Base-by-base conservation (phyloP, 208 protist species). In the Leishmania amazonensis region DNA sequence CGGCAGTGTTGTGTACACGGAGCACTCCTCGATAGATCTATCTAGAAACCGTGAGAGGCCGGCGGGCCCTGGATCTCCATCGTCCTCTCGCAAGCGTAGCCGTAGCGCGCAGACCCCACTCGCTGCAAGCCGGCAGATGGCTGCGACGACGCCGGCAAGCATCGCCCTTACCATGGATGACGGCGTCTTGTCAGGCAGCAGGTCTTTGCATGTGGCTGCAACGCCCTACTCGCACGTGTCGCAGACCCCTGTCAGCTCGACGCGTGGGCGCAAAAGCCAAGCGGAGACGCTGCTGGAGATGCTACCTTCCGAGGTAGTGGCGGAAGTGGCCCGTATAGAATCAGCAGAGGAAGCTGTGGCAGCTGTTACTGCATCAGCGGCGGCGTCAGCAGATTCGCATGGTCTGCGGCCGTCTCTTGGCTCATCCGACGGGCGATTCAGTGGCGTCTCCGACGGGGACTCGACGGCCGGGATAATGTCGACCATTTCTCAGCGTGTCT, bases 401-500 rank as follows among this genome's bases (percentile, higher is more conserved):
- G 72, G 80, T 19, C 58, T 64, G 3, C 76, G 76, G 28, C 70
- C 51, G 2, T 75, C 87, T 28, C 49, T 76, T 11, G 82, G 80
- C 8, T 73, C 78, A 31, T 71, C 31, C 3, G 73, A n/a, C 11
- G 73, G 83, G 7, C 78, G 73, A 19, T 62, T 76, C 62, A 87
- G 84, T 31, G 73, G 65, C 15, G 47, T 73, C 35, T 78, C 80
- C 28, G 70, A 80, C n/a, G 72, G 49, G 47, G 72, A 85, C 58
- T 77, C 88, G 57, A 72, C 42, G 31, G 9, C 40, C 70, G 78
- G 82, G 60, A 35, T 87, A 67, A 54, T 49, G 60, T 88, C 86
- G 7, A 88, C 85, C 54, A 91, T 89, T 74, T 85, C 89, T 40
- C 84, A 91, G 80, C 84, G 87, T 35, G 89, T 91, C 17, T 62